Base-by-base conservation (phyloP, 1,284 basidiomycete genomes). In the Porogramme epimiltina region DNA sequence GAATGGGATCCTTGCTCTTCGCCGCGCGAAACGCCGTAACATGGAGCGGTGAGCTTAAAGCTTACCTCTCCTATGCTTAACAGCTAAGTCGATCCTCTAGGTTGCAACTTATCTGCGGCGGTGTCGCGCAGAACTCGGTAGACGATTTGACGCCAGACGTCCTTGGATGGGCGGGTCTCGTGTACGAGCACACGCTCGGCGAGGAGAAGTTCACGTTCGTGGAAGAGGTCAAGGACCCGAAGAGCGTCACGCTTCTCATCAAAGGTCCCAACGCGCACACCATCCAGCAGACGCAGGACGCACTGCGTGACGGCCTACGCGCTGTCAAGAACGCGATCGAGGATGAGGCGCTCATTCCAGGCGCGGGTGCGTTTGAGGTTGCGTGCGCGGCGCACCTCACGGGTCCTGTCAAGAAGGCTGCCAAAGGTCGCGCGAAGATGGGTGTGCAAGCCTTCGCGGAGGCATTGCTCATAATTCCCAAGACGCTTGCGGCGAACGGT, bases 151-250 rank as follows among this genome's bases (percentile, higher is more conserved):
- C 84, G 13, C 94, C 95, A 9, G 90, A 93, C 49, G 81, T 95
- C 36, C 84, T 99, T 38, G 97, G 97, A 37, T 98, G 93, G 85
- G 97, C 97, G 36, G 97, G 97, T 4, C 84, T 99, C 49, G 95
- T 99, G 24, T 99, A 99, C 75, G 97, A 99, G 74, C 95, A 99
- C 73, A 98, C 96, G 9, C 83, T 99, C 23, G 96, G 97, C 60
- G 97, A 99, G 73, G 97, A 99, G 69, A 99, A 99, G 71, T 99
- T 84, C 74, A 99, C 97, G 0, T 99, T 99, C 70, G 81, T 99
- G 43, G 97, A 99, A 72, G 93, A 99, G 58, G 95, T 97, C 70
- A 93, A 90, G 72, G 86, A 91, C 54, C 96, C 97, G n/a, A 95
- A 94, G 80, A 91, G 87, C 55, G 97, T 98, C 34, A 99, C 97